Conservation (phyloP, 192 early-diverging fungal species). For the Backusella liffmaniae region DNA sequence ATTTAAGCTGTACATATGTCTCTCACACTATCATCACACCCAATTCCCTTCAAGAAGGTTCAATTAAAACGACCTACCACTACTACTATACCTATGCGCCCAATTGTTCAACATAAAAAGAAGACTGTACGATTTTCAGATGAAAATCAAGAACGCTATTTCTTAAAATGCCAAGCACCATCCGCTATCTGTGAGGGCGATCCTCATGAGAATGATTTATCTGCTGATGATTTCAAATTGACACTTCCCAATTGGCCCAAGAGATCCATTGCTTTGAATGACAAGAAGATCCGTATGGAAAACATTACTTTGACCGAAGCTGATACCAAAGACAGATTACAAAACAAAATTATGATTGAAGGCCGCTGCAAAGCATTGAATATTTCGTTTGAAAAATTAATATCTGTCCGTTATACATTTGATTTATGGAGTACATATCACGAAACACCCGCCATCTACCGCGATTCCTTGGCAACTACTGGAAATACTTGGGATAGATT, state of each 20-base stretch:
- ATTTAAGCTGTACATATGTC: slow-evolving; percentile 1
- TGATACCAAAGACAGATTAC: slow-evolving; percentile 18
- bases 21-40: slow-evolving; percentile 6
- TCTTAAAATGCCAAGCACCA: slow-evolving; percentile 69
- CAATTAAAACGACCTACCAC: slow-evolving; percentile 11
- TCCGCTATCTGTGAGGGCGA: slow-evolving; percentile 39
- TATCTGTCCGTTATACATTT: slow-evolving; percentile 75
- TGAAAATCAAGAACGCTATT: slow-evolving; percentile 68
- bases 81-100: not conserved
- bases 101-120: slow-evolving; percentile 9
- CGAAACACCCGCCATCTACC: slow-evolving; percentile 66
- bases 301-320: slow-evolving; percentile 10
- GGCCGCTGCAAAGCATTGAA: slow-evolving; percentile 81
- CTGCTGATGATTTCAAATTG: slow-evolving; percentile 27
- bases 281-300: slow-evolving; percentile 17
- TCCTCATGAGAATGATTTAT: slow-evolving; percentile 31
- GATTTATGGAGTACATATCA: slow-evolving; percentile 78
- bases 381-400: slow-evolving; percentile 80
- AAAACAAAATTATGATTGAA: slow-evolving; percentile 53
- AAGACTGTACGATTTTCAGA: slow-evolving; percentile 70
- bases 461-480: slow-evolving; percentile 54
- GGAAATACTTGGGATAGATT: slow-evolving; percentile 64
- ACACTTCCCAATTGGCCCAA: slow-evolving; percentile 32
- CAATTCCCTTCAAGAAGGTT: slow-evolving; percentile 5
- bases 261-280: slow-evolving; percentile 56